Evolutionary conservation across 768 basidiomycete genomes (phyloP).

Genomic region (Lactifluus piperatus): DNA sequence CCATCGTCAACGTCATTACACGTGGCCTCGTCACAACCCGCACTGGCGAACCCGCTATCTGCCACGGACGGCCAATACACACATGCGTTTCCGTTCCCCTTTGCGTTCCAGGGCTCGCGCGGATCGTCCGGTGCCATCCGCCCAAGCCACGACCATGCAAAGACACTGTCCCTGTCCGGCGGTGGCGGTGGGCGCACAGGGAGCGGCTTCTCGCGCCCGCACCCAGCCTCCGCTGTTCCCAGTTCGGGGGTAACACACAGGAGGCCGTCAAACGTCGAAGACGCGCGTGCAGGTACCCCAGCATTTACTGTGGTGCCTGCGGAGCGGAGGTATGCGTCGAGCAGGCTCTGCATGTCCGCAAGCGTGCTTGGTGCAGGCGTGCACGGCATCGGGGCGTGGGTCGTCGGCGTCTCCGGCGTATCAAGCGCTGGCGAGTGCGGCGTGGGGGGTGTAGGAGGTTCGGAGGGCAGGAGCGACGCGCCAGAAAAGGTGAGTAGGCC

Average conservation of each 20-base stretch:
- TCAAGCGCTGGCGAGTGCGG: background rate
- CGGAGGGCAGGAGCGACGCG: conserved; percentile 33
- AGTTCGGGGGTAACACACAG: background rate
- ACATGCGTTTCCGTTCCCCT: background rate
- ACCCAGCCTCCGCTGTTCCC: background rate
- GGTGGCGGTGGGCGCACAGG: conserved; percentile 10
- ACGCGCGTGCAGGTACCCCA: conserved; percentile 10
- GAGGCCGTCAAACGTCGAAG: conserved; percentile 19
- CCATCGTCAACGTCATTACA: conserved; percentile 4
- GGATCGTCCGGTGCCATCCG: conserved; percentile 9
- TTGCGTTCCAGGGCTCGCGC: conserved; percentile 9
- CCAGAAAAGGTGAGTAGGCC: conserved; percentile 52
- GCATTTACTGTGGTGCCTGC: background rate
- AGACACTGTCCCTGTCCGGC: conserved; percentile 17
- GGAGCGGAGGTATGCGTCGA: conserved; percentile 19
- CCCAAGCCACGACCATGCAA: conserved; percentile 20
- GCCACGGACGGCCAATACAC: conserved; percentile 1
- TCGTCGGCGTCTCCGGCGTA: conserved; percentile 14
- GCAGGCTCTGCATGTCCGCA: conserved; percentile 19
- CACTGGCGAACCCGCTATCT: conserved; percentile 3
- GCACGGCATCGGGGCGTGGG: conserved; percentile 21
- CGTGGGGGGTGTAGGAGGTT: conserved; percentile 3
- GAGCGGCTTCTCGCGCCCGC: conserved; percentile 13
- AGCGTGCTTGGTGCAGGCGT: conserved; percentile 19
- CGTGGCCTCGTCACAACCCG: conserved; percentile 1